A percentile compares a stretch with the other conserved stretches of the same genome.
Evolutionary conservation across 2,329 filamentous ascomycete genomes (phyloP).

Genomic region (Akanthomyces uredinophilus): DNA sequence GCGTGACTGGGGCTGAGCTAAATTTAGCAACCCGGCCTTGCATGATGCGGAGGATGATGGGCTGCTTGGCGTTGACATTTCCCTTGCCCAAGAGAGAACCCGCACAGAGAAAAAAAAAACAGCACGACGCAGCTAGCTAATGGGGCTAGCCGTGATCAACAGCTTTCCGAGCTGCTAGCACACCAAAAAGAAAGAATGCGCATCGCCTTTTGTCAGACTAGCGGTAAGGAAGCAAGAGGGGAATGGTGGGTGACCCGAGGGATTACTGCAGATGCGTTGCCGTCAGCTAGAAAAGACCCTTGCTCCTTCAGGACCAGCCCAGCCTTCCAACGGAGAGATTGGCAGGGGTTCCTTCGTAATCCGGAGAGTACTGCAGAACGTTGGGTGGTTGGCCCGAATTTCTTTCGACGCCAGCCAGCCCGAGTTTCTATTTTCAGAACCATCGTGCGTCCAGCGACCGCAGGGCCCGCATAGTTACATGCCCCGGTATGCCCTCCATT

Average conservation of each 20-base stretch:
- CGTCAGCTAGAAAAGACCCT: not conserved
- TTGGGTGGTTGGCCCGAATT: not conserved
- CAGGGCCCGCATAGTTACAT: not conserved
- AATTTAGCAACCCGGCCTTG: not conserved
- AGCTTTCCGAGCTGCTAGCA: not conserved
- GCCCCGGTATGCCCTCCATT: not conserved
- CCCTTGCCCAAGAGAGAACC: not conserved
- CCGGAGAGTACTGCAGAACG: not conserved
- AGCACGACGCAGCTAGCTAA: not conserved
- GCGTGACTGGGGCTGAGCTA: not conserved
- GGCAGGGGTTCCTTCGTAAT: not conserved
- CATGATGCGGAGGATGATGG: not conserved
- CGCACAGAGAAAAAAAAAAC: not conserved
- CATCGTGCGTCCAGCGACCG: not conserved
- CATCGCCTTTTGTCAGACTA: not conserved
- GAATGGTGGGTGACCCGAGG: not conserved
- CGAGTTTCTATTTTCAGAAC: not conserved
- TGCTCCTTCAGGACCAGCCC: not conserved
- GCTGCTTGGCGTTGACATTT: not conserved
- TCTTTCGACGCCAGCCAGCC: not conserved
- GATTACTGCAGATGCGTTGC: not conserved
- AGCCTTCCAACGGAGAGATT: not conserved
- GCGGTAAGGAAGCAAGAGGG: not conserved
- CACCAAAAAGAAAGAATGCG: not conserved
- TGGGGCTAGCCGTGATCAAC: not conserved